These are phyloP conservation scores for Craspedostauros australis DNA, from an alignment of 108 stramenopile genomes.

Conservation along the genomic window DNA sequence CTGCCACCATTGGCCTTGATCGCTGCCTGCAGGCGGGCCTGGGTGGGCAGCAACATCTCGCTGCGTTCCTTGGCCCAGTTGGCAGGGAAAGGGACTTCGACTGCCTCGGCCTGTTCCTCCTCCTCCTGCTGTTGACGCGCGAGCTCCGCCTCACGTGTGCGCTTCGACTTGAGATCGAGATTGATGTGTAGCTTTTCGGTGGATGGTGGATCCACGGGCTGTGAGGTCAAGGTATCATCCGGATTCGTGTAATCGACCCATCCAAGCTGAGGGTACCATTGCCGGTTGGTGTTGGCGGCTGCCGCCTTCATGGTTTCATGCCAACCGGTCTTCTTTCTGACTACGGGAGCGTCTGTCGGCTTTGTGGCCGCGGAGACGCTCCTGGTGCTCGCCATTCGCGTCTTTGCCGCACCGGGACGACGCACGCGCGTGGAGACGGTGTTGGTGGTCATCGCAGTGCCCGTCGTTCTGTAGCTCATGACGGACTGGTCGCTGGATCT, in stretches of 20 bases:
- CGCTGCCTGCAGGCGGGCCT: no score
- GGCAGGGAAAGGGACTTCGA: slow-evolving; percentile 15
- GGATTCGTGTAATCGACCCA: slow-evolving; percentile 71
- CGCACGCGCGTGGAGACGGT: slow-evolving; percentile 47
- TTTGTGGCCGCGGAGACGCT: slow-evolving; percentile 12
- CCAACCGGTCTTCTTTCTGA: slow-evolving; percentile 53
- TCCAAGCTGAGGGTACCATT: slow-evolving; percentile 66
- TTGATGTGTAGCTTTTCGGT: slow-evolving; percentile 6
- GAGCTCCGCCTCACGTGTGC: not conserved
- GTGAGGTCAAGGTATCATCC: slow-evolving; percentile 38
- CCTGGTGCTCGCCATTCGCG: slow-evolving; percentile 39
- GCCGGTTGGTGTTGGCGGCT: slow-evolving; percentile 38
- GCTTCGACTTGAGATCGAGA: slow-evolving; percentile 6
- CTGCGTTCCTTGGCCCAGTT: slow-evolving; percentile 22
- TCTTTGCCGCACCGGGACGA: slow-evolving; percentile 62
- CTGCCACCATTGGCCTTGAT: no score
- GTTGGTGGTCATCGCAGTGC: slow-evolving; percentile 24
- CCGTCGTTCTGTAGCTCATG: slow-evolving; percentile 32
- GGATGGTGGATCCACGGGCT: not conserved
- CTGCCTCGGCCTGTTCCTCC: not conserved
- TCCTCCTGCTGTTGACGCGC: no score
- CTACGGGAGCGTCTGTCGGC: slow-evolving; percentile 8
- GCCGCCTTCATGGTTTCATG: slow-evolving; percentile 61
- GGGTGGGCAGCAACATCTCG: slow-evolving; percentile 5
- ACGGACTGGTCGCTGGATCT: slow-evolving; percentile 31